Conservation (phyloP, 768 basidiomycete genomes). For the Kwoniella pini region DNA sequence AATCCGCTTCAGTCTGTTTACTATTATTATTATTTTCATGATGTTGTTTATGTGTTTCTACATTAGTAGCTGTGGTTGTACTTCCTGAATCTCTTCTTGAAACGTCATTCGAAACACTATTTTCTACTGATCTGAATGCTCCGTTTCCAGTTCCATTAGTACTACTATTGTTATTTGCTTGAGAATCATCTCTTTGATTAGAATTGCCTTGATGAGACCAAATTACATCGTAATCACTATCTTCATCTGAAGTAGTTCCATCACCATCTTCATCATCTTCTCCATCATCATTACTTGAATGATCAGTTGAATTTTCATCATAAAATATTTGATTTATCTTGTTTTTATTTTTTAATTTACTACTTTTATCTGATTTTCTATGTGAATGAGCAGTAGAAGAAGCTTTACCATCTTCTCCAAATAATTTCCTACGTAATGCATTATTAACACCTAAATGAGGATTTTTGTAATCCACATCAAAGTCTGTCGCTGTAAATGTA, state of each 20-base stretch:
- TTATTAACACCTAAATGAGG: background rate
- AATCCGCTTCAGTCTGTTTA: background rate
- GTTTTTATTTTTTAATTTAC: background rate
- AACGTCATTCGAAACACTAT: slow-evolving; percentile 1
- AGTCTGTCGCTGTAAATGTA: slow-evolving; percentile 34
- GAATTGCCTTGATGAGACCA: slow-evolving; percentile 9
- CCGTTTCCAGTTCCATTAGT: background rate
- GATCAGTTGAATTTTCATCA: slow-evolving; percentile 3
- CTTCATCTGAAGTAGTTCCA: slow-evolving; percentile 11
- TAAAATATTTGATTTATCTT: slow-evolving; percentile 5
- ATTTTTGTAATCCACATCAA: slow-evolving; percentile 13
- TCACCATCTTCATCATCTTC: slow-evolving; percentile 8
- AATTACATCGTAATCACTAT: slow-evolving; percentile 24
- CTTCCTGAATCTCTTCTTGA: slow-evolving; percentile 16
- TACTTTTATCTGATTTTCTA: background rate
- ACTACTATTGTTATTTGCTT: background rate
- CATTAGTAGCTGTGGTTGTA: slow-evolving; percentile 10
- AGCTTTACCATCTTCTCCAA: slow-evolving; percentile 1
- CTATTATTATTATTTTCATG: background rate
- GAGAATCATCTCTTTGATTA: background rate
- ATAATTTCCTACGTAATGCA: slow-evolving; percentile 3
- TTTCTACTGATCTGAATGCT: slow-evolving; percentile 11
- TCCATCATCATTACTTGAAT: background rate
- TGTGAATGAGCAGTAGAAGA: background rate
- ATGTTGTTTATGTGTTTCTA: background rate